Percentiles rank a stretch among this genome's conserved stretches.
Conservation (phyloP, 2,329 filamentous ascomycete genomes). For the Fusarium sp. region DNA sequence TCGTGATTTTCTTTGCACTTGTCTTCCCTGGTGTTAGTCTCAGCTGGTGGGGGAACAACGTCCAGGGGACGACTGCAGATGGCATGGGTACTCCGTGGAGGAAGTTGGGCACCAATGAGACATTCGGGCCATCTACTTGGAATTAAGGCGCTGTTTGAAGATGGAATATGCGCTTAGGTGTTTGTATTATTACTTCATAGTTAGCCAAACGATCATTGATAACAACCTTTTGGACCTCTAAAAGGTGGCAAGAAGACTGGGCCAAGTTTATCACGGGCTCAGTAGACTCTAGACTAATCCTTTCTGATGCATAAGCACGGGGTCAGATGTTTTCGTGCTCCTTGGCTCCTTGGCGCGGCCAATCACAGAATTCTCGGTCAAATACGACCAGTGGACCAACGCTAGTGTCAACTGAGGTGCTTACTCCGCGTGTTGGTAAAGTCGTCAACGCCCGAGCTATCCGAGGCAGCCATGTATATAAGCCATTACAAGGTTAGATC, state of each 20-base stretch:
- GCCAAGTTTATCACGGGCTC: accelerated
- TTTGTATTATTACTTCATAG: accelerated
- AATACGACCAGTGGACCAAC: not conserved
- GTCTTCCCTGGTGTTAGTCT: not conserved
- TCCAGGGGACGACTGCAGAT: not conserved
- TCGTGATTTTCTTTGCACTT: not conserved
- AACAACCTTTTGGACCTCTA: accelerated
- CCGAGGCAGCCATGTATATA: not conserved
- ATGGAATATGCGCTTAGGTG: no score
- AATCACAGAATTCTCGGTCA: not conserved
- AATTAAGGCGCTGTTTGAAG: not conserved
- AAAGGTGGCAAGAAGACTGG: no score
- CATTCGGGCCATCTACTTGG: not conserved
- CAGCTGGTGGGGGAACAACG: not conserved
- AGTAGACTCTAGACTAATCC: not conserved
- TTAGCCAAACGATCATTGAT: not conserved
- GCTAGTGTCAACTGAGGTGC: not conserved
- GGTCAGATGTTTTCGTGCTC: not conserved
- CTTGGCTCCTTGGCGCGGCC: not conserved
- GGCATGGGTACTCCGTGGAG: not conserved
- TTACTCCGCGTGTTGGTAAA: not conserved
- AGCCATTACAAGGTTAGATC: accelerated
- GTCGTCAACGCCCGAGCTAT: not conserved
- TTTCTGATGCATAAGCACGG: no score
- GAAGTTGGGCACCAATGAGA: not conserved